Conservation (phyloP, 306 rosid genomes). For the Trifolium pratense region DNA sequence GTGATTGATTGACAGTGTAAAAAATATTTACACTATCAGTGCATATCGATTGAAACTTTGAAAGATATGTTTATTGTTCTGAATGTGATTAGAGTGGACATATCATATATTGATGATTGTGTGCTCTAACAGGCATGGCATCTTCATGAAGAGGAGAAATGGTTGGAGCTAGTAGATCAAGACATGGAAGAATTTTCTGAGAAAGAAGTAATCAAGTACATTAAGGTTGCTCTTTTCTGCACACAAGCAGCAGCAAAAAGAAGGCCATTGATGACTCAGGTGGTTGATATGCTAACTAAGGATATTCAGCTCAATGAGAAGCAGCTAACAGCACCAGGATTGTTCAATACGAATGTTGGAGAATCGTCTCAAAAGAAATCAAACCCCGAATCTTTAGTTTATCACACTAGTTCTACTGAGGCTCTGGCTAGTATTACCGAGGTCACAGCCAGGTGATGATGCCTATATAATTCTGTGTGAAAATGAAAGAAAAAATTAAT, state of each 20-base stretch:
- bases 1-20: no score
- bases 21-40: no score
- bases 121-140: conserved; percentile 77
- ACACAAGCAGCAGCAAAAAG: conserved; percentile 76
- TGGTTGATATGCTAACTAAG: conserved; percentile 82
- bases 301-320: conserved; percentile 72
- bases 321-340: conserved; percentile 78
- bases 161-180: conserved; percentile 75
- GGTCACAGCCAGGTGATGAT: conserved; percentile 65
- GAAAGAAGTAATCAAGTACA: conserved; percentile 71
- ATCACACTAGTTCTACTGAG: conserved; percentile 46
- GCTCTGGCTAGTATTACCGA: conserved; percentile 52
- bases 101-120: conserved; percentile 10
- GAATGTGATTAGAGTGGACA: conserved; percentile 22
- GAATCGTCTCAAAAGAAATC: conserved; percentile 55
- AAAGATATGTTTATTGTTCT: no score
- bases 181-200: conserved; percentile 65
- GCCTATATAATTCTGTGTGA: neutral
- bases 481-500: neutral
- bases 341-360: conserved; percentile 52
- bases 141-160: conserved; percentile 71
- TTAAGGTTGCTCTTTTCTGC: conserved; percentile 93
- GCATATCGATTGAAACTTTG: no score
- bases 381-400: conserved; percentile 29
- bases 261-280: conserved; percentile 81